Evolutionary conservation across 2,329 filamentous ascomycete species (phyloP), one percentile per base, ranked within the genome.

Genomic region (Ceratocystis huliohia): DNA sequence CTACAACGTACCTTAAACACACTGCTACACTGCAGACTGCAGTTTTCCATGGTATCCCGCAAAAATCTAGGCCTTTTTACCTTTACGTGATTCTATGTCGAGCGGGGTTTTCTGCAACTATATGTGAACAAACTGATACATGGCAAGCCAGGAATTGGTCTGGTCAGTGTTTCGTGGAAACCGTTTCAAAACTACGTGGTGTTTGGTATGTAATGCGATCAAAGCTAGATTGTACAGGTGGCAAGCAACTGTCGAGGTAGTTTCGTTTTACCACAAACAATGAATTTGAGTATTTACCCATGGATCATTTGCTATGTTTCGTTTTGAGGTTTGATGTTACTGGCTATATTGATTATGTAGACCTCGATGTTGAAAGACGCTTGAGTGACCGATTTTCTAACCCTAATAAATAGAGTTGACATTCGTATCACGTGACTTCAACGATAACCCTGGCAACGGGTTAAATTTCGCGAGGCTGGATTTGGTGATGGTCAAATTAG

Each of bases 381-480:
- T 8, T 37, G 2, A 13, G 37, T 41, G 37, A 1, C 37, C 13
- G 10, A 37, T 10, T 3, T 3, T 3, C 1, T 50, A 50, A 50
- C 46, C 46, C 28, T 57, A 30, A 30, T 30, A 28, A 0, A 3
- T 1, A 50, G 1, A 8, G 20, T 10, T 5, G 20, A 8, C 33
- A 30, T 25, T 22, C 25, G 1, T 20, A n/a, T 30, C 63, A 64
- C 63, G 61, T 63, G 61, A 64, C 25, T 5, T 0, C 0, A 0
- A n/a, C 6, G 1, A 2, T 63, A 48, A 44, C 44, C 61, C 44
- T 20, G 13, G n/a, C 3, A 30, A 25, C 63, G 63, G 45, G 44
- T 17, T 41, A 30, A 64, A 64, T 30, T 63, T 53, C 63, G 63
- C 63, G 50, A 64, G 63, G 63, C 63, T 64, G 63, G 22, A 41